Evolutionary conservation across 2,329 filamentous ascomycete genomes (phyloP).

Genomic region (Leptosphaerulina australis): DNA sequence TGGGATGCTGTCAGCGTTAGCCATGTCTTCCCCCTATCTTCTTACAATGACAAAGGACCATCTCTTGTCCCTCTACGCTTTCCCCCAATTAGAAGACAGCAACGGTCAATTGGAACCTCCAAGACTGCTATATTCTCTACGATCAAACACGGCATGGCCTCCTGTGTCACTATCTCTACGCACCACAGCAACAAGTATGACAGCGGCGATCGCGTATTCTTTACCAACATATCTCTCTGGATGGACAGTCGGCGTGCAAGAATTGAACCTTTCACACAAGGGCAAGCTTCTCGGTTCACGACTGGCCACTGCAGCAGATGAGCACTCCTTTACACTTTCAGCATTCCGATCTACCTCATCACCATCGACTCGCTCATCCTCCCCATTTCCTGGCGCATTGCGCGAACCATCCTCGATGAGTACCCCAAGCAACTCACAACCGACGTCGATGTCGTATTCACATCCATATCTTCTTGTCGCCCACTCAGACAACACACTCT

Average conservation of each 20-base stretch:
- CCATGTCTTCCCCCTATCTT: constrained; percentile 75
- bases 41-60: constrained; percentile 78
- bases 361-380: constrained; percentile 35
- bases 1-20: constrained; percentile 71
- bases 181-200: constrained; percentile 65
- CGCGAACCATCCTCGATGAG: constrained; percentile 28
- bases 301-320: constrained; percentile 57
- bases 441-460: constrained; percentile 60
- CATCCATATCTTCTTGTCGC: constrained; percentile 87
- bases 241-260: constrained; percentile 92
- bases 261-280: constrained; percentile 69
- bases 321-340: constrained; percentile 53
- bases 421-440: constrained; percentile 44
- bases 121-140: constrained; percentile 74
- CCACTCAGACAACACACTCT: constrained; percentile 85
- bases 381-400: constrained; percentile 33
- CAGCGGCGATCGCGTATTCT: constrained; percentile 87
- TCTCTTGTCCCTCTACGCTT: constrained; percentile 76
- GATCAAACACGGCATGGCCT: constrained; percentile 77
- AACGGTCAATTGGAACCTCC: constrained; percentile 49
- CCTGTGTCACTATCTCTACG: constrained; percentile 85
- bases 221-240: constrained; percentile 76
- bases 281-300: constrained; percentile 58
- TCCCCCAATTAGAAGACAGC: constrained; percentile 43
- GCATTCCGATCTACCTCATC: constrained; percentile 35